phyloP scores from a whole-genome alignment of 805 yeast genomes.

The Pichia gijzeniarum region DNA sequence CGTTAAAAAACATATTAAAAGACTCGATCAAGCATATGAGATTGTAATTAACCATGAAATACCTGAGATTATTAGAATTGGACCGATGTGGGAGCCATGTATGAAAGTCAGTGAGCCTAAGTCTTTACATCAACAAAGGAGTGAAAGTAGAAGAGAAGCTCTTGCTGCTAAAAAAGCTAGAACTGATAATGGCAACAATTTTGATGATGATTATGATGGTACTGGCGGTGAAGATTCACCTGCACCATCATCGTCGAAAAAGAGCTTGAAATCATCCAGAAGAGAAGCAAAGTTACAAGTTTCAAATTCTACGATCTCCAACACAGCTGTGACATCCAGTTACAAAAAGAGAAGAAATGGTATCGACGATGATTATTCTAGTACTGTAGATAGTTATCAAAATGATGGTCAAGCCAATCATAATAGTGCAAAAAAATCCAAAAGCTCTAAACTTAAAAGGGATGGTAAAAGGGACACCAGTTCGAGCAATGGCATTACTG shows the following conservation, averaged over 20 bases:
- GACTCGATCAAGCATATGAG: conserved; percentile 78
- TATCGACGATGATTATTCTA: conserved; percentile 1
- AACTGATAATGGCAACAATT: conserved; percentile 16
- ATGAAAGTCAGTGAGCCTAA: conserved; percentile 53
- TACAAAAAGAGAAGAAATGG: not conserved
- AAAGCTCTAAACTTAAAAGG: conserved; percentile 3
- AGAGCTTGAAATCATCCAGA: conserved; percentile 1
- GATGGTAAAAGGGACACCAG: conserved; percentile 1
- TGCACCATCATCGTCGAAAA: conserved; percentile 4
- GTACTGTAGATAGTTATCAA: not conserved
- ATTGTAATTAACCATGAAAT: conserved; percentile 70
- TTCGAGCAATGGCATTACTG: not conserved
- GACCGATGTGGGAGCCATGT: conserved; percentile 88
- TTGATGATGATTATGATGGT: conserved; percentile 22
- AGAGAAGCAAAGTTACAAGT: not conserved
- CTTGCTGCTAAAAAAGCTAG: conserved; percentile 77
- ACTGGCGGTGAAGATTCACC: conserved; percentile 17
- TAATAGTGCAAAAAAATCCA: conserved; percentile 1
- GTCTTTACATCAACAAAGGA: conserved; percentile 67
- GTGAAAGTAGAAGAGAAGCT: conserved; percentile 85
- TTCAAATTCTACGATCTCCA: not conserved
- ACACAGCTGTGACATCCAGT: not conserved
- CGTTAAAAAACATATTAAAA: conserved; percentile 55
- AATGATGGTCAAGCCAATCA: not conserved
- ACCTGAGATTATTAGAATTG: conserved; percentile 70